These are phyloP conservation scores for Xylaria longipes DNA, from an alignment of 495 filamentous ascomycete species.

Conservation along the genomic window DNA sequence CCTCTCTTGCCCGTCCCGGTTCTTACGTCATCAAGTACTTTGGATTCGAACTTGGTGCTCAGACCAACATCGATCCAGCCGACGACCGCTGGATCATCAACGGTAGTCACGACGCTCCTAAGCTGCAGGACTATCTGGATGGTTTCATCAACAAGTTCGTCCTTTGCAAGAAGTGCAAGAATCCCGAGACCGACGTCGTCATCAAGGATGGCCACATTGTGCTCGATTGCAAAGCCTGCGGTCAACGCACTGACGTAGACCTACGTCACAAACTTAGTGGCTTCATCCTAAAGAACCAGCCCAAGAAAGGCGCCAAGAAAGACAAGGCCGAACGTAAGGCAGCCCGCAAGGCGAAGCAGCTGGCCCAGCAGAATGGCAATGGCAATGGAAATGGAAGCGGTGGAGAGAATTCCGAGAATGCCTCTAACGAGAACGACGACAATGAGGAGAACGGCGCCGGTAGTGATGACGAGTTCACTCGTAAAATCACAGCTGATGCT, in stretches of 20 bases:
- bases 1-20: conserved; percentile 89
- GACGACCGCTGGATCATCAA: conserved; percentile 99
- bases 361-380: conserved; percentile 65
- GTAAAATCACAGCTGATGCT: conserved; percentile 84
- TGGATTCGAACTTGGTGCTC: conserved; percentile 96
- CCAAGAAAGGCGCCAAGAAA: conserved; percentile 83
- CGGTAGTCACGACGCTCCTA: conserved; percentile 91
- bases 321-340: conserved; percentile 94
- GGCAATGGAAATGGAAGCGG: conserved; percentile 66
- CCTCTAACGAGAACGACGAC: conserved; percentile 72
- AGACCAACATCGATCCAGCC: conserved; percentile 94
- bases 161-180: conserved; percentile 99
- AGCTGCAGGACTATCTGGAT: conserved; percentile 98
- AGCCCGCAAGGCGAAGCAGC: conserved; percentile 81
- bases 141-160: conserved; percentile 98
- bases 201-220: conserved; percentile 90
- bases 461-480: conserved; percentile 90
- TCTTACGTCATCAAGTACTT: conserved; percentile 99
- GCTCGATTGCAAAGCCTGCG: conserved; percentile 98
- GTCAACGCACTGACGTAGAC: conserved; percentile 88
- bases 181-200: conserved; percentile 94
- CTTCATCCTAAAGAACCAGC: conserved; percentile 95
- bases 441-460: conserved; percentile 65
- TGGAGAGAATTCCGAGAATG: conserved; percentile 76
- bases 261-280: conserved; percentile 93